Conservation (phyloP, 805 yeast genomes). For the Saccharomycopsis olivae region DNA sequence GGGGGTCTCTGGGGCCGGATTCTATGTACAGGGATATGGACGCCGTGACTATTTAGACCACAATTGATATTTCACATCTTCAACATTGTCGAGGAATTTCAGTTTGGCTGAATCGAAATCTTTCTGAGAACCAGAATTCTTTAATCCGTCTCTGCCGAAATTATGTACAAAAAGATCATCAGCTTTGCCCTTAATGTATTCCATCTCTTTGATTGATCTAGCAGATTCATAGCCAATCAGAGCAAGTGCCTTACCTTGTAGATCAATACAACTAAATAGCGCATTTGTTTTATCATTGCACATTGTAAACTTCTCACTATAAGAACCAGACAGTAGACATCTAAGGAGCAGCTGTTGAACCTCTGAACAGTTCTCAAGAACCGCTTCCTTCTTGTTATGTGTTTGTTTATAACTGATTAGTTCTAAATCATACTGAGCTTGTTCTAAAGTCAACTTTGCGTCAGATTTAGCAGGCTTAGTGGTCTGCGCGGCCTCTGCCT, state of each 20-base stretch:
- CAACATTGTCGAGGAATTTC: too few relatives aligned
- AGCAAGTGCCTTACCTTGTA: slow-evolving; percentile 11
- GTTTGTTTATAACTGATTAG: slow-evolving; percentile 6
- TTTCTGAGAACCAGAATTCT: too few relatives aligned
- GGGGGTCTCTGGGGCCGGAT: too few relatives aligned
- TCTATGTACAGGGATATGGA: too few relatives aligned
- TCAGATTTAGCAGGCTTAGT: not conserved
- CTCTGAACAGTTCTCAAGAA: slow-evolving; percentile 18
- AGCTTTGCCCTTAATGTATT: slow-evolving; percentile 13
- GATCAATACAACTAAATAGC: slow-evolving; percentile 14
- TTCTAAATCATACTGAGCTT: too few relatives aligned
- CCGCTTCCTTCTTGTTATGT: slow-evolving; percentile 6
- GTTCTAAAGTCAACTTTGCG: slow-evolving; percentile 2
- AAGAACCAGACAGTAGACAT: slow-evolving; percentile 16
- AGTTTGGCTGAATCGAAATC: too few relatives aligned
- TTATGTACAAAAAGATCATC: slow-evolving; percentile 18
- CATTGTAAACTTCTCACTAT: slow-evolving; percentile 12
- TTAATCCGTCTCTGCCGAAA: slow-evolving; percentile 16
- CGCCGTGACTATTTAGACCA: too few relatives aligned
- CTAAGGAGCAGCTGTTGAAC: slow-evolving; percentile 11
- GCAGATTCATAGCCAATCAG: slow-evolving; percentile 14
- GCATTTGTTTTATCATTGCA: slow-evolving; percentile 15
- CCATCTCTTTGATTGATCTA: slow-evolving; percentile 13
- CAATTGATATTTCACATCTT: too few relatives aligned
- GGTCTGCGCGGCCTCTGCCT: slow-evolving; percentile 4